Evolutionary conservation across 1,284 basidiomycete genomes (phyloP).

Genomic region (Wallemia hederae): DNA sequence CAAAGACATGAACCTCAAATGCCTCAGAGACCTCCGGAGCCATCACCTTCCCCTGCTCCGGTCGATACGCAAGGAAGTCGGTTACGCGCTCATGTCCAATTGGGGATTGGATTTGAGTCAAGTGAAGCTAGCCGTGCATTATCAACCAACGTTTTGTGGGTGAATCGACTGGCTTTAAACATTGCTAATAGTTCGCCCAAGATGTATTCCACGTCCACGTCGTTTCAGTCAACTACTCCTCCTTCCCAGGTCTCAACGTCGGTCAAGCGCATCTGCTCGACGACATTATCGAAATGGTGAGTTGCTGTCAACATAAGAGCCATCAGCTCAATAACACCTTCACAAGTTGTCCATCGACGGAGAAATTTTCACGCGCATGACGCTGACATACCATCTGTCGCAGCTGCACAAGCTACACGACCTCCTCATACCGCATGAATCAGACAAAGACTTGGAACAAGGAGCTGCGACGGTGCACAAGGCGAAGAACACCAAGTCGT

Average conservation of each 20-base stretch:
- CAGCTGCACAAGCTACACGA: too few relatives aligned
- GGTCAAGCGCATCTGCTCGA: constrained; percentile 83
- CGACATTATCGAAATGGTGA: constrained; percentile 52
- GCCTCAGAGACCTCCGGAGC: constrained; percentile 36
- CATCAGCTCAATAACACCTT: neutral
- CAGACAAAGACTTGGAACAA: too few relatives aligned
- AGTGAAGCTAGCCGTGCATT: constrained; percentile 63
- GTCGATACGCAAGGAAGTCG: constrained; percentile 30
- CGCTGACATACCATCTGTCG: too few relatives aligned
- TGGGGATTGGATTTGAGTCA: constrained; percentile 32
- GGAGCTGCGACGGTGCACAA: too few relatives aligned
- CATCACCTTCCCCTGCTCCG: constrained; percentile 38
- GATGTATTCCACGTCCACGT: constrained; percentile 92
- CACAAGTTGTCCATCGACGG: too few relatives aligned
- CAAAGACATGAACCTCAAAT: constrained; percentile 26
- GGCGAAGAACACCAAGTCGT: too few relatives aligned
- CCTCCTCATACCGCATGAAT: too few relatives aligned
- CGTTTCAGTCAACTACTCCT: constrained; percentile 39
- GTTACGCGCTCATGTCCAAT: constrained; percentile 26
- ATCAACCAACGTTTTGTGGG: constrained; percentile 86
- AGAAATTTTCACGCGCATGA: too few relatives aligned
- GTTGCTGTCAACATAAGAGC: neutral
- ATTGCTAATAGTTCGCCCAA: constrained; percentile 14
- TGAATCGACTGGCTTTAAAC: neutral
- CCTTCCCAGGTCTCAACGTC: constrained; percentile 39